These are phyloP conservation scores for Sclerotinia borealis DNA, from an alignment of 2,329 filamentous ascomycete genomes.

Conservation along the genomic window DNA sequence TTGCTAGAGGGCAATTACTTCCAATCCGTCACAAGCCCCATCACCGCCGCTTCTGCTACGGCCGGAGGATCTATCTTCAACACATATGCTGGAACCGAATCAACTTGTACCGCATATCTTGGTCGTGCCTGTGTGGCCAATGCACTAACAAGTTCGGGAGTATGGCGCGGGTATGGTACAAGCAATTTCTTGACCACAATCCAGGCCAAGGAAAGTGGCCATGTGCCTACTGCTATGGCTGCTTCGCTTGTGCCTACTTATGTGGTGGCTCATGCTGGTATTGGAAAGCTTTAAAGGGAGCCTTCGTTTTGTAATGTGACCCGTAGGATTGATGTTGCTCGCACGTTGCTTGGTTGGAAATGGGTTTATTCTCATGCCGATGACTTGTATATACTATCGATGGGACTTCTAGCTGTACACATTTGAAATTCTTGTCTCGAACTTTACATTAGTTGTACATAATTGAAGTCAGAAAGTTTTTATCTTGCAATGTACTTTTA, in stretches of 20 bases:
- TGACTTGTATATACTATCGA: not conserved
- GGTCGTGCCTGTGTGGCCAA: constrained; percentile 15
- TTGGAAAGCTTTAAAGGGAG: not conserved
- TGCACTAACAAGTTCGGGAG: constrained; percentile 8
- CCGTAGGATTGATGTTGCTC: not conserved
- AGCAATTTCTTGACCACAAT: not conserved
- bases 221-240: not conserved
- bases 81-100: not conserved
- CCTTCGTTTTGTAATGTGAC: not conserved
- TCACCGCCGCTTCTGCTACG: not conserved
- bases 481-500: not conserved
- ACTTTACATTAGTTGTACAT: not conserved
- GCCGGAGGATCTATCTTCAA: constrained; percentile 2
- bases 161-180: not conserved
- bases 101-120: constrained; percentile 10
- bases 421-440: not conserved
- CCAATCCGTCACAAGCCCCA: constrained; percentile 32
- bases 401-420: not conserved
- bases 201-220: not conserved
- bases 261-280: constrained; percentile 4
- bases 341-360: not conserved
- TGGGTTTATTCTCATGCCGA: not conserved
- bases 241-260: not conserved
- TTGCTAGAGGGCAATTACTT: constrained; percentile 42
- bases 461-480: not conserved